A percentile compares a stretch with the other conserved stretches of the same genome.
phyloP scores from a whole-genome alignment of 75 land plant species.

The Pinus taeda region DNA sequence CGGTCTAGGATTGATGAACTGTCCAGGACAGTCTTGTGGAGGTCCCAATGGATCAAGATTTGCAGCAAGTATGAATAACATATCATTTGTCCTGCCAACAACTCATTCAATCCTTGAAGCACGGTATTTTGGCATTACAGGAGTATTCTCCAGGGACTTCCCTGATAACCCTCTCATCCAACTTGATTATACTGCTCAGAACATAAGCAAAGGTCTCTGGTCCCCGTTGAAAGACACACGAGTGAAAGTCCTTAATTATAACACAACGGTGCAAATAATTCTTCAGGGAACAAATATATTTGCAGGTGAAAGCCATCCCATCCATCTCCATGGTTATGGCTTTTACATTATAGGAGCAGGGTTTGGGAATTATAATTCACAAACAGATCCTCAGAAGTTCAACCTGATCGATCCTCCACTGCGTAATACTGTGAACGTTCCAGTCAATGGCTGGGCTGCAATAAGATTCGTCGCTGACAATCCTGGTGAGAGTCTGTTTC shows the following conservation, averaged over 20 bases:
- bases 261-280: constrained; percentile 64
- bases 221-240: constrained; percentile 37
- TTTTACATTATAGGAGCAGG: constrained; percentile 66
- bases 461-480: constrained; percentile 63
- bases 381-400: constrained; percentile 33
- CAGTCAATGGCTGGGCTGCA: constrained; percentile 61
- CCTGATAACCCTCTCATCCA: constrained; percentile 18
- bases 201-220: constrained; percentile 35
- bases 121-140: constrained; percentile 18
- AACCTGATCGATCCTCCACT: constrained; percentile 60
- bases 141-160: constrained; percentile 24
- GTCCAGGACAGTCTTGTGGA: constrained; percentile 23
- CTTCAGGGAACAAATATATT: constrained; percentile 62
- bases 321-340: constrained; percentile 67
- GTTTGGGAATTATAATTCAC: constrained; percentile 49
- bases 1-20: constrained; percentile 43
- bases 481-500: constrained; percentile 35
- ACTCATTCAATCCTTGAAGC: constrained; percentile 31
- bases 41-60: constrained; percentile 38
- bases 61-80: constrained; percentile 46
- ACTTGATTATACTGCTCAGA: constrained; percentile 39
- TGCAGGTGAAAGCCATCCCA: constrained; percentile 61
- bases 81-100: constrained; percentile 43
- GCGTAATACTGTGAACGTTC: constrained; percentile 56
- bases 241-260: constrained; percentile 39